Evolutionary conservation across 2,329 filamentous ascomycete genomes (phyloP).

Genomic region (Trichoderma polysporum): DNA sequence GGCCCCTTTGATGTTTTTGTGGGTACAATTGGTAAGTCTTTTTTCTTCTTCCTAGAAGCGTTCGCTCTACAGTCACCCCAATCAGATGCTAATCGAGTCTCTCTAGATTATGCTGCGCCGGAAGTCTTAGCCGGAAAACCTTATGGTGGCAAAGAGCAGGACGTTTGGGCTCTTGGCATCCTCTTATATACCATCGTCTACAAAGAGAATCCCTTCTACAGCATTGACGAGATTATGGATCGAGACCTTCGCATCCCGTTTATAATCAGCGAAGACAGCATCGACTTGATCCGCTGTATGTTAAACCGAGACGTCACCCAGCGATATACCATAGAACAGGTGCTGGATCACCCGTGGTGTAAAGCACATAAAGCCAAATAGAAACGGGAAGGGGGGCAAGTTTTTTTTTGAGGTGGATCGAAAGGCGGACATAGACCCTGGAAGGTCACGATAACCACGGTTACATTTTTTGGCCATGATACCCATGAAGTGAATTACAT

Average conservation of each 20-base stretch:
- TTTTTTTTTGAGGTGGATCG: background rate
- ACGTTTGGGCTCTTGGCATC: constrained; percentile 97
- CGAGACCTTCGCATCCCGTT: constrained; percentile 90
- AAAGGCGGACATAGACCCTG: constrained; percentile 5
- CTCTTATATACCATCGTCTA: constrained; percentile 98
- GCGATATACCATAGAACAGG: constrained; percentile 81
- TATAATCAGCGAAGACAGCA: constrained; percentile 84
- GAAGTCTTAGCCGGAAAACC: constrained; percentile 91
- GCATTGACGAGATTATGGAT: constrained; percentile 98
- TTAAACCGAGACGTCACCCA: constrained; percentile 83
- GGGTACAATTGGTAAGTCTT: constrained; percentile 82
- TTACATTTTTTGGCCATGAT: constrained; percentile 21
- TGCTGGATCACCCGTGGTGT: constrained; percentile 87
- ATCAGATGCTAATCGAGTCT: background rate
- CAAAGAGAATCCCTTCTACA: constrained; percentile 99
- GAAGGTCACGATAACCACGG: constrained; percentile 13
- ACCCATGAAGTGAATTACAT: constrained; percentile 20
- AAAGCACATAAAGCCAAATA: constrained; percentile 25
- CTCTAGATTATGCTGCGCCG: constrained; percentile 91
- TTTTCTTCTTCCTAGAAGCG: background rate
- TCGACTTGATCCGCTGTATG: constrained; percentile 89
- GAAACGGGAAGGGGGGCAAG: background rate
- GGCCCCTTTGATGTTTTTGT: constrained; percentile 99
- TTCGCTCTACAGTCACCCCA: background rate
- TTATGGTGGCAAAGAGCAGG: constrained; percentile 94